Conservation (phyloP, 768 basidiomycete genomes). For the Pulveroboletus frians region DNA sequence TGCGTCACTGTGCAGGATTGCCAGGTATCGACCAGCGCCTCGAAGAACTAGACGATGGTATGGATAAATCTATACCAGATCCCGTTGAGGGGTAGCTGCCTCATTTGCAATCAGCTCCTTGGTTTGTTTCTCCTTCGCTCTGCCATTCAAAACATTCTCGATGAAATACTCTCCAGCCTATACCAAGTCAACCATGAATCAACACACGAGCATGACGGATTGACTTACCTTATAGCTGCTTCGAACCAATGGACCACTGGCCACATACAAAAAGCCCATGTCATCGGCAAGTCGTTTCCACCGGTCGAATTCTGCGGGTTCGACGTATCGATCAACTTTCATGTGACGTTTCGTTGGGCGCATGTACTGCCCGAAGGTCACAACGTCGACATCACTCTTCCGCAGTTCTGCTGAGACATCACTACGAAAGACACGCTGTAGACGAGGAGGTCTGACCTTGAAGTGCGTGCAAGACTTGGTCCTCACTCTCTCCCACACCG, state of each 20-base stretch:
- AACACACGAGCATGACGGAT: not conserved
- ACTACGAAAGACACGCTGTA: not conserved
- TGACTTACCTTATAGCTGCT: slow-evolving; percentile 89
- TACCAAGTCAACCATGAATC: slow-evolving; percentile 2
- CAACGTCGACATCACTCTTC: slow-evolving; percentile 86
- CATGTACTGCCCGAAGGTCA: slow-evolving; percentile 99
- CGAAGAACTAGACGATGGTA: slow-evolving; percentile 30
- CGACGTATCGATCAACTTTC: slow-evolving; percentile 97
- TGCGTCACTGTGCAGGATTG: not conserved
- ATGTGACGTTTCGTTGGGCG: slow-evolving; percentile 97
- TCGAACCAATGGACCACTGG: slow-evolving; percentile 91
- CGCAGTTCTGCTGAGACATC: slow-evolving; percentile 65
- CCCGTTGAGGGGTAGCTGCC: slow-evolving; percentile 1
- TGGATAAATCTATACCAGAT: slow-evolving; percentile 1
- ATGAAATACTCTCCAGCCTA: slow-evolving; percentile 97
- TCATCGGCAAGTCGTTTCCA: slow-evolving; percentile 90
- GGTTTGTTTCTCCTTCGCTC: slow-evolving; percentile 41
- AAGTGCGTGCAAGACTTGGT: slow-evolving; percentile 77
- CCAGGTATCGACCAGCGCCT: slow-evolving; percentile 2
- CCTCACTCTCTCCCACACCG: slow-evolving; percentile 86
- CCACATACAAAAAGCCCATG: slow-evolving; percentile 96
- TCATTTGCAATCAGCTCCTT: slow-evolving; percentile 29
- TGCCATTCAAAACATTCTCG: slow-evolving; percentile 78
- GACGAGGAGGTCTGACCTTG: slow-evolving; percentile 50
- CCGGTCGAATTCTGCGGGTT: slow-evolving; percentile 85